Base-by-base conservation (phyloP, 1,139 yeast genomes). In the Kurtzmaniella quercitrusa region DNA sequence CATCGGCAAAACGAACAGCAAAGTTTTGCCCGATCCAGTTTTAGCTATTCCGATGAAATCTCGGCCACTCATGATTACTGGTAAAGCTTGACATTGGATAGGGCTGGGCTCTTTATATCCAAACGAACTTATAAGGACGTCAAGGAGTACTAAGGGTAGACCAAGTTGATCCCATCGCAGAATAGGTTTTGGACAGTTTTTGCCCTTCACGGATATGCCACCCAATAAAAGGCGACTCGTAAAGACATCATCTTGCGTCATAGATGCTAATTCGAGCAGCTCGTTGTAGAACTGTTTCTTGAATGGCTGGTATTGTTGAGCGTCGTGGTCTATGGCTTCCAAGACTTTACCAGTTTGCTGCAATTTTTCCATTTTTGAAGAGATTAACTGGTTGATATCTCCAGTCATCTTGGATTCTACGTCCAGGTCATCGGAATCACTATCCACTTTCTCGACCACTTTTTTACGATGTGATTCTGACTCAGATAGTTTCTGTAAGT, bases 11-110 rank as follows among this genome's bases (percentile, higher is more conserved):
- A 90, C 69, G 62, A 88, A 94, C 1, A 97, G 85, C 55, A 93
- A 73, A 0, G 98, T 94, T 58, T 93, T 93, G 1, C 98, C 98
- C 2, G 97, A 88, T 0, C 99, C 98, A 0, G 99, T 93, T 53
- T 90, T 89, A 0, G 98, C 98, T 27, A 93, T 85, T 6, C 96
- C 98, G 43, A 94, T 85, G 3, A 93, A 79, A 66, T 94, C 98
- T 45, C 87, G 65, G 0, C 98, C 98, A 4, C 85, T 73, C 93
- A 93, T 85, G 15, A 90, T 80, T 0, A 91, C 85, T 0, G 99
- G 98, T 15, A 91, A 72, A 0, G 97, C 91, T 57, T 91, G 97
- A 0, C 91, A 75, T 60, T 94, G 99, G 46, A 94, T 89, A 0
- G 97, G 79, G 0, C 97, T 87, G 1, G 98, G 98, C 4, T 67